These are phyloP conservation scores for Hyaloraphidium curvatum DNA, from an alignment of 192 early-diverging fungal genomes.

Conservation along the genomic window DNA sequence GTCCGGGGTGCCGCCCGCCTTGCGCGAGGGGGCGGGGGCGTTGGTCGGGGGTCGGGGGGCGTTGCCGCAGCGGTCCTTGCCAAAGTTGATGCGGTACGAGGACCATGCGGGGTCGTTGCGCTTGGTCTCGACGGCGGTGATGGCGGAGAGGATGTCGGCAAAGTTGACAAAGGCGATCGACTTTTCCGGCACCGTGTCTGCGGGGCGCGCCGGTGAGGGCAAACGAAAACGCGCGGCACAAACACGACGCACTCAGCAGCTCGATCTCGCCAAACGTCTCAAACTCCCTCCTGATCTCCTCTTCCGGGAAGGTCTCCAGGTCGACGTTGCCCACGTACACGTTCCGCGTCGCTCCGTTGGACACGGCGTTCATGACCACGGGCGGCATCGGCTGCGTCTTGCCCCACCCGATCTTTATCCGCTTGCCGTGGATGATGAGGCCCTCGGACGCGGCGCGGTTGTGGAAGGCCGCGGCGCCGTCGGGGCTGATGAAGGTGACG, in stretches of 20 bases:
- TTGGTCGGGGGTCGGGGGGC: slow-evolving; percentile 26
- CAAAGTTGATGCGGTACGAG: slow-evolving; percentile 44
- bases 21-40: too few species aligned
- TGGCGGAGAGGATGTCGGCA: slow-evolving; percentile 48
- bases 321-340: slow-evolving; percentile 34
- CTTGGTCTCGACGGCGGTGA: slow-evolving; percentile 58
- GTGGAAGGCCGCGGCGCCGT: slow-evolving; percentile 38
- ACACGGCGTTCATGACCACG: slow-evolving; percentile 30
- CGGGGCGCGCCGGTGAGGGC: neutral
- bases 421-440: slow-evolving; percentile 46
- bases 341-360: slow-evolving; percentile 51
- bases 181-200: slow-evolving; percentile 28
- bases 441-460: slow-evolving; percentile 34
- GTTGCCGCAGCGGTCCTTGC: slow-evolving; percentile 79
- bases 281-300: slow-evolving; percentile 55
- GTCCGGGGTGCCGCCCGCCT: too few species aligned
- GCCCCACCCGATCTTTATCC: slow-evolving; percentile 67
- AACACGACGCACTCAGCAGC: slow-evolving; percentile 8
- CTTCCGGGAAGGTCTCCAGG: slow-evolving; percentile 32
- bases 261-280: slow-evolving; percentile 72
- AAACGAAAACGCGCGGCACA: neutral
- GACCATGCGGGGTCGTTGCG: slow-evolving; percentile 37
- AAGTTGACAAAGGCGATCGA: slow-evolving; percentile 76
- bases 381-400: slow-evolving; percentile 31
- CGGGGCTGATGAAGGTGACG: slow-evolving; percentile 63